Base-by-base conservation (phyloP, 148 eudicot species). In the Vaccinium vitisidaea region DNA sequence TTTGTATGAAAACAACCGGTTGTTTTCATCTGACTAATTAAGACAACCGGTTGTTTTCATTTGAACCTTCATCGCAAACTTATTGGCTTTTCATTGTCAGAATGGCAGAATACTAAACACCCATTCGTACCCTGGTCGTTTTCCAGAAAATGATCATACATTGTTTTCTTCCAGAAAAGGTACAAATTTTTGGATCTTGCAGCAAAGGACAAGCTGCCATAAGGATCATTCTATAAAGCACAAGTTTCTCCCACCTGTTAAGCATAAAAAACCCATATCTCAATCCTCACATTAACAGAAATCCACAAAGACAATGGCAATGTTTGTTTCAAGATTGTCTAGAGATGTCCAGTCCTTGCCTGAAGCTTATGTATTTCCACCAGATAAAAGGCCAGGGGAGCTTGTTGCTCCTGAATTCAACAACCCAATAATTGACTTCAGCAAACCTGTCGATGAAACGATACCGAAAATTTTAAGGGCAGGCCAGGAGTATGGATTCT, bases 401-500 rank as follows among this genome's bases (percentile, higher is more conserved):
- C 39, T 48, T 18, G 46, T 82, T 58, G 83, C 78, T 82, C 86
- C 83, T 0, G 52, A 77, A 49, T 80, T 81, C 12, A 80, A 70
- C 18, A 83, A 77, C 58, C 89, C 89, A 1, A 81, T 87, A 21
- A 67, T 89, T 79, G 86, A 89, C 82, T 75, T 89, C 61, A 76
- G 73, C 58, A 78, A 78, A 50, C 30, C 49, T 18, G 77, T 56
- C 1, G 83, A 54, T 11, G 43, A 55, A n/a, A 39, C 81, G 13
- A 49, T 83, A 70, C 84, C 55, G 75, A 80, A 89, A 67, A 85
- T 89, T 54, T 46, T 89, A 75, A 27, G 85, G 67, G 91, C 91
- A 81, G 69, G 88, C 61, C 83, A 85, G 59, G 83, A 89, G 4
- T 89, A 77, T 43, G 91, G 91, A 27, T 87, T 85, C 74, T 89